phyloP scores from a whole-genome alignment of 2,329 filamentous ascomycete species.

The Coniella lustricola region DNA sequence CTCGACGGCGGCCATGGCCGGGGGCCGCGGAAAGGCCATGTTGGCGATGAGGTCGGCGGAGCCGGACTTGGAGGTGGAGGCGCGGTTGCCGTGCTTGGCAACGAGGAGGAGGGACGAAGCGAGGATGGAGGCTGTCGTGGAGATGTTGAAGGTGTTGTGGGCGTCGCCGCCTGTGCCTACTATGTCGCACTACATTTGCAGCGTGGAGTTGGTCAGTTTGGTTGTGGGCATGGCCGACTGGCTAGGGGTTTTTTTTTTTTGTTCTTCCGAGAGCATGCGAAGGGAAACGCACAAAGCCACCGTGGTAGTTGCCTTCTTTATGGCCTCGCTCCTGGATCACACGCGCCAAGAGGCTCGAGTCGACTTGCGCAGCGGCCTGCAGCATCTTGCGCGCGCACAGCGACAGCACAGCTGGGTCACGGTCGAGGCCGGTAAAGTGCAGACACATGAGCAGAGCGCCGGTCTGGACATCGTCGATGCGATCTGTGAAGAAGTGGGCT shows the following conservation, averaged over 20 bases:
- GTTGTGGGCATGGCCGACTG: slow-evolving; percentile 7
- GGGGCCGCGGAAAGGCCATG: slow-evolving; percentile 59
- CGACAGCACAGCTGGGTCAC: slow-evolving; percentile 76
- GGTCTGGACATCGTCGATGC: slow-evolving; percentile 79
- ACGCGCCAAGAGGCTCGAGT: slow-evolving; percentile 52
- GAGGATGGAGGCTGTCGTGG: slow-evolving; percentile 86
- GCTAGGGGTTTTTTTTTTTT: too few relatives aligned
- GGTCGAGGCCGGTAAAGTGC: slow-evolving; percentile 84
- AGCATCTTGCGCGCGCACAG: slow-evolving; percentile 82
- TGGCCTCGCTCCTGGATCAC: slow-evolving; percentile 54
- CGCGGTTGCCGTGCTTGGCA: slow-evolving; percentile 93
- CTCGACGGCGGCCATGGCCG: slow-evolving; percentile 66
- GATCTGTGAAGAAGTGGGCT: slow-evolving; percentile 84
- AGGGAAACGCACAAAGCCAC: slow-evolving; percentile 65
- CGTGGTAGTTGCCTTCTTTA: slow-evolving; percentile 67
- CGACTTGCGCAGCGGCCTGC: slow-evolving; percentile 65
- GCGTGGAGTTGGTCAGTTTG: background rate
- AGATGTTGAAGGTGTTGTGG: slow-evolving; percentile 98
- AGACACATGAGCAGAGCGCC: slow-evolving; percentile 82
- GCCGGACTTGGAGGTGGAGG: slow-evolving; percentile 90
- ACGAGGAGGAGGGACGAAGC: slow-evolving; percentile 78
- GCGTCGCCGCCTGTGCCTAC: slow-evolving; percentile 95
- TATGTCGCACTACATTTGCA: slow-evolving; percentile 81
- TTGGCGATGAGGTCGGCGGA: slow-evolving; percentile 84
- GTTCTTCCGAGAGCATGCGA: too few relatives aligned